phyloP scores from a whole-genome alignment of 2,329 filamentous ascomycete species.

The Xenosphaeropsis pyriputrescens region DNA sequence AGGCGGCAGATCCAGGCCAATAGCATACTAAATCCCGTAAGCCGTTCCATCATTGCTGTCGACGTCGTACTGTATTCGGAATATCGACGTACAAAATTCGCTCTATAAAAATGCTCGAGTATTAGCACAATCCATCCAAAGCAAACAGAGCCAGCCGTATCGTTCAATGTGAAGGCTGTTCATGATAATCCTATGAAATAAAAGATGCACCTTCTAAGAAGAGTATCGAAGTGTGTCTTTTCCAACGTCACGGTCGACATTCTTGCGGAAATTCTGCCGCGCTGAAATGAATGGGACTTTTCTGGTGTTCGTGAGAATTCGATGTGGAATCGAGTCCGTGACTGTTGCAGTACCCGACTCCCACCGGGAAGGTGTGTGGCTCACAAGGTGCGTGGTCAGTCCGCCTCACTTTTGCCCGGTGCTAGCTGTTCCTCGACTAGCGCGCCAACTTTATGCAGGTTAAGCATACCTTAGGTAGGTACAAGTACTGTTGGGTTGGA shows the following conservation, averaged over 20 bases:
- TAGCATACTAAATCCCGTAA: conserved; percentile 20
- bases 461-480: no score
- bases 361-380: no score
- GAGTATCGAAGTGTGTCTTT: conserved; percentile 43
- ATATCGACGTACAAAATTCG: conserved; percentile 6
- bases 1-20: conserved; percentile 19
- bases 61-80: no score
- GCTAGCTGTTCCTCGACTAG: no score
- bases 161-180: not conserved
- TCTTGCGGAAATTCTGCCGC: not conserved
- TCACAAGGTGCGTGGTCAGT: no score
- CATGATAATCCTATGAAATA: not conserved
- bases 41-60: conserved; percentile 1
- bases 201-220: conserved; percentile 40
- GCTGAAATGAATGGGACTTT: no score
- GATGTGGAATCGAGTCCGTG: no score
- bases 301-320: no score
- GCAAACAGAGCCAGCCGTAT: not conserved
- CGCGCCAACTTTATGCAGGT: no score
- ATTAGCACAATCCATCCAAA: not conserved
- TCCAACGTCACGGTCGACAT: conserved; percentile 36
- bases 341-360: no score
- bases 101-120: conserved; percentile 17
- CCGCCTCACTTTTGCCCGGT: no score
- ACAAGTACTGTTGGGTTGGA: no score